These are phyloP conservation scores for Chaetomium fimeti DNA, from an alignment of 495 filamentous ascomycete genomes.

Conservation along the genomic window DNA sequence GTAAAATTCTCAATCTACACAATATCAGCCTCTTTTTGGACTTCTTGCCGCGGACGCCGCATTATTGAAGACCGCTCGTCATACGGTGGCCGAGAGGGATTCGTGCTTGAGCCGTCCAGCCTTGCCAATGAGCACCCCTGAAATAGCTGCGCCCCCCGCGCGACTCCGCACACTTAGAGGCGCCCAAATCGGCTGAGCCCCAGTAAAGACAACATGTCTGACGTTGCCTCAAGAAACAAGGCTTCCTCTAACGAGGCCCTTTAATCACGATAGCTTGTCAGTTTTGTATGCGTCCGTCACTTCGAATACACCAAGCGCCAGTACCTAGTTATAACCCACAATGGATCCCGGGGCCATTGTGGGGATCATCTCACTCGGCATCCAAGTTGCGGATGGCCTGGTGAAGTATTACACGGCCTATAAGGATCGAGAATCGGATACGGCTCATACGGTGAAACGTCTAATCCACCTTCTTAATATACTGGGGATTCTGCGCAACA, in stretches of 20 bases:
- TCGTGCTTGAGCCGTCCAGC: background rate
- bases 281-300: background rate
- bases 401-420: conserved; percentile 8
- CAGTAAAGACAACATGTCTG: background rate
- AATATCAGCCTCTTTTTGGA: background rate
- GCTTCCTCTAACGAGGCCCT: background rate
- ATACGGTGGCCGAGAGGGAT: background rate
- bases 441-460: conserved; percentile 5
- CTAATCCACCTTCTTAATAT: background rate
- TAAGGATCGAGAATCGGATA: conserved; percentile 2
- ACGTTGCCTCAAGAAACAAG: background rate
- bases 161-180: background rate
- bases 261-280: background rate
- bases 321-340: background rate
- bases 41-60: too few relatives aligned
- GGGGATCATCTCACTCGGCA: conserved; percentile 5
- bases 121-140: background rate
- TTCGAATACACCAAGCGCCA: background rate
- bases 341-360: conserved; percentile 12
- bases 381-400: conserved; percentile 5
- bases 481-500: background rate
- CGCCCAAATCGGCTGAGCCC: background rate
- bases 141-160: background rate
- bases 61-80: background rate
- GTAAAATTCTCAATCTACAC: background rate